These are phyloP conservation scores for Agarophyton chilense DNA, from an alignment of 23 red algal genomes.

Conservation along the genomic window DNA sequence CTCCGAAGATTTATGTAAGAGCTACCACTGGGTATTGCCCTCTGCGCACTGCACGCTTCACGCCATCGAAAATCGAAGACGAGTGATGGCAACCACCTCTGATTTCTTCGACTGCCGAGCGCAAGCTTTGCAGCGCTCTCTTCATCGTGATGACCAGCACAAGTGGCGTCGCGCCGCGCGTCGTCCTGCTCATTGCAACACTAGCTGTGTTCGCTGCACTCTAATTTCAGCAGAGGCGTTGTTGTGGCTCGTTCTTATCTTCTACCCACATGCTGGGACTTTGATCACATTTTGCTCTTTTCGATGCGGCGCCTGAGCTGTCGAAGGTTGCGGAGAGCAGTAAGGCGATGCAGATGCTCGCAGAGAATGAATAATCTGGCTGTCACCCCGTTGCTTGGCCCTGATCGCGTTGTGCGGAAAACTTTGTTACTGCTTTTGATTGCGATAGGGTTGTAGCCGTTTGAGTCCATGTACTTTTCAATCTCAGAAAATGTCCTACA, in stretches of 20 bases:
- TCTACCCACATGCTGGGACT: background rate
- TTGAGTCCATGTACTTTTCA: background rate
- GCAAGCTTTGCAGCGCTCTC: too few relatives aligned
- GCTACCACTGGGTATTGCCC: too few relatives aligned
- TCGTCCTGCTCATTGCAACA: background rate
- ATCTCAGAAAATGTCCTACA: too few relatives aligned
- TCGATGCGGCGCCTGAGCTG: background rate
- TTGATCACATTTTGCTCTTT: background rate
- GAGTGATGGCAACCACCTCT: too few relatives aligned
- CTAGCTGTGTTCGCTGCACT: background rate
- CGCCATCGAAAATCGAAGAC: too few relatives aligned
- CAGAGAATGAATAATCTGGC: too few relatives aligned
- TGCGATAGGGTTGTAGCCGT: too few relatives aligned
- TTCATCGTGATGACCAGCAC: background rate
- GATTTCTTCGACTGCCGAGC: too few relatives aligned
- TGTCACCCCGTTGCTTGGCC: background rate
- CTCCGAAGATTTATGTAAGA: too few relatives aligned
- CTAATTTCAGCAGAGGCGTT: background rate
- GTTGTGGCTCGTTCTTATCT: background rate
- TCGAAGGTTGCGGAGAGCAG: background rate
- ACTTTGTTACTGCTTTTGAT: background rate
- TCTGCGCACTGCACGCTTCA: too few relatives aligned
- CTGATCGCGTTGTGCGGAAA: background rate
- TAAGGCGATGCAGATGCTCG: background rate
- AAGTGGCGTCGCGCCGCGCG: background rate